These are phyloP conservation scores for Melanogaster broomeanus DNA, from an alignment of 768 basidiomycete species.

Conservation along the genomic window DNA sequence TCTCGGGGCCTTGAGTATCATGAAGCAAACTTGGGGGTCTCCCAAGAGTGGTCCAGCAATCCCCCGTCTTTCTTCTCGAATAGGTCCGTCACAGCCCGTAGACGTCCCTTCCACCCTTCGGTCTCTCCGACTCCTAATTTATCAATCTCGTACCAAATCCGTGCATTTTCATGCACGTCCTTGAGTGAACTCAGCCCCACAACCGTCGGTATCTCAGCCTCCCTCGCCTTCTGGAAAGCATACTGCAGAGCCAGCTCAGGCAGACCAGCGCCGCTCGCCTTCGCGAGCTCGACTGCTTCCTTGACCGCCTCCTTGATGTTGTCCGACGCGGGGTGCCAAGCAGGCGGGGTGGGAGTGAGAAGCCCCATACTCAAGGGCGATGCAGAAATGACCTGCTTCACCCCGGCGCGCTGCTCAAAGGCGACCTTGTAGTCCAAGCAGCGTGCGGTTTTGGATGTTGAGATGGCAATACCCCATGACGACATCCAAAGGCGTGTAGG, in stretches of 20 bases:
- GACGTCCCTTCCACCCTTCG: slow-evolving; percentile 46
- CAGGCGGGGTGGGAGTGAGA: slow-evolving; percentile 54
- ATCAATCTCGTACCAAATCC: slow-evolving; percentile 64
- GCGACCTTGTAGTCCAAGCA: slow-evolving; percentile 55
- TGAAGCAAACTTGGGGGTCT: slow-evolving; percentile 46
- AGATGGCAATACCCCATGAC: slow-evolving; percentile 83
- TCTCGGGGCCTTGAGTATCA: background rate
- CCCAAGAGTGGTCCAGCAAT: slow-evolving; percentile 72
- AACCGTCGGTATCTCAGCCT: slow-evolving; percentile 58
- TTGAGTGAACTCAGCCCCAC: slow-evolving; percentile 66
- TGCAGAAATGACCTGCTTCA: slow-evolving; percentile 71
- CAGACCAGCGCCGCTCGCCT: slow-evolving; percentile 42
- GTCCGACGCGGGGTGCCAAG: slow-evolving; percentile 79
- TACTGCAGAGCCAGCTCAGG: slow-evolving; percentile 75
- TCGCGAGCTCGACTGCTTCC: slow-evolving; percentile 34
- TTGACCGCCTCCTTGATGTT: slow-evolving; percentile 45
- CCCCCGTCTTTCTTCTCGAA: slow-evolving; percentile 47
- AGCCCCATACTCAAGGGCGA: slow-evolving; percentile 88
- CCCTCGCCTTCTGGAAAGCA: slow-evolving; percentile 52
- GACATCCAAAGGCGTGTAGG: slow-evolving; percentile 73
- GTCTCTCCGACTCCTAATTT: slow-evolving; percentile 33
- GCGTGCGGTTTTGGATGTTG: slow-evolving; percentile 69
- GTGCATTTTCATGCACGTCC: slow-evolving; percentile 77
- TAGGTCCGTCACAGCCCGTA: slow-evolving; percentile 36
- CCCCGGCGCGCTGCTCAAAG: slow-evolving; percentile 61